Percentiles rank a stretch among this genome's conserved stretches.
phyloP scores from a whole-genome alignment of 441 rosid genomes.

The Eugenia klotzschiana region DNA sequence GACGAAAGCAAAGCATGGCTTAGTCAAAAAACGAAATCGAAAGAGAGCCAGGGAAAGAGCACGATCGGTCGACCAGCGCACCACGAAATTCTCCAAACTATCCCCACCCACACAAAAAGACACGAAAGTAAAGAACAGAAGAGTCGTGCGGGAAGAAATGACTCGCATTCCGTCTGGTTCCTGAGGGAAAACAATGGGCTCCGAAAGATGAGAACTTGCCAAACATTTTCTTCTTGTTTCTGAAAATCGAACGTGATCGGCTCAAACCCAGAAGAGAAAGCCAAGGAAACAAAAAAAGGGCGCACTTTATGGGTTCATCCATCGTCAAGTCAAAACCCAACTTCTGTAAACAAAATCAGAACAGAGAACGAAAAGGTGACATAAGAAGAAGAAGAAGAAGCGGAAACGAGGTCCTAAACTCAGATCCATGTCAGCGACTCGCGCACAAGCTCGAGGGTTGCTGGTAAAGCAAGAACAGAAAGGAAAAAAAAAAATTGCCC shows the following conservation, averaged over 20 bases:
- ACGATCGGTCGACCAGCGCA: not conserved
- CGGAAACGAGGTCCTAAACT: not conserved
- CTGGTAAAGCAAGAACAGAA: not conserved
- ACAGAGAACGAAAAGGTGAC: not conserved
- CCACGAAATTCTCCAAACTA: not conserved
- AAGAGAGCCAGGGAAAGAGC: not conserved
- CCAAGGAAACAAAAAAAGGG: not conserved
- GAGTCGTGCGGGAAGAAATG: not conserved
- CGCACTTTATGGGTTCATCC: not conserved
- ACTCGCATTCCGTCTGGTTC: not conserved
- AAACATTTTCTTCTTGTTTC: not conserved
- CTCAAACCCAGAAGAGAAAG: not conserved
- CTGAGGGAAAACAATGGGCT: not conserved
- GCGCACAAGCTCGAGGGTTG: not conserved
- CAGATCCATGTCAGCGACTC: not conserved
- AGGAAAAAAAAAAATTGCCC: not conserved
- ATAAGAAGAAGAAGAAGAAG: not conserved
- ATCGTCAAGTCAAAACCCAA: not conserved
- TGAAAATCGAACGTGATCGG: not conserved
- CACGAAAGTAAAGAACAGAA: not conserved
- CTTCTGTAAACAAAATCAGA: not conserved
- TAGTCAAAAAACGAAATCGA: not conserved
- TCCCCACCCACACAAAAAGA: not conserved
- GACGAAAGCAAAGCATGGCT: constrained; percentile 28
- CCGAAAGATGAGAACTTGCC: not conserved